Base-by-base conservation (phyloP, 495 filamentous ascomycete species). In the Parachaetomium inaequale region DNA sequence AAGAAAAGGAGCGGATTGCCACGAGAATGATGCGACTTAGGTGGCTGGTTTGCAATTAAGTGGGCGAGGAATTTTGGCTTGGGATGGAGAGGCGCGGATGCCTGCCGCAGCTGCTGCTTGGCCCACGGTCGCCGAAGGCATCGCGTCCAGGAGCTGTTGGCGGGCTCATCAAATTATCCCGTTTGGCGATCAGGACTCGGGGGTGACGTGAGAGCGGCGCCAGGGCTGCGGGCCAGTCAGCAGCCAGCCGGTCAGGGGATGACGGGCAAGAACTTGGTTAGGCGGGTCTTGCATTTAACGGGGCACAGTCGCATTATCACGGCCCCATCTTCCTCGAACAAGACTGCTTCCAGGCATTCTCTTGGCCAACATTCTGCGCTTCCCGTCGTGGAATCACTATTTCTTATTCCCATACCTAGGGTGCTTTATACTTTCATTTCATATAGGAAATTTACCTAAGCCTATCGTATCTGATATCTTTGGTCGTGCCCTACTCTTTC, bases 31-130 rank as follows among this genome's bases (percentile, higher is more conserved):
- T 49, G 56, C 7, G 31, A 8, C 5, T 59, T 34, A 28, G 43
- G 31, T 49, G 45, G 40, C 42, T 19, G 46, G 45, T 50, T 31
- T 49, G 12, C n/a, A 29, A 43, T n/a, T 34, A 45, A 31, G 53
- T 42, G 60, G 54, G 55, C 45, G 17, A 55, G 57, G 58, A 62
- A 63, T 63, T 61, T 61, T 49, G 36, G 62, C 53, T 53, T 55
- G 50, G 34, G 52, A 62, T 49, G 31, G 42, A 54, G 58, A 60
- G 57, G 58, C 59, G 59, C 56, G 56, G 65, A 52, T 63, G 65
- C 62, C 59, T 68, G 62, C 58, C 58, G 61, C 63, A 61, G 67
- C 67, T 67, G 61, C 63, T 58, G 67, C 67, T 67, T 63, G 62
- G 63, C 63, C 55, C 43, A 36, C 54, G 7, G 23, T 55, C 56